These are phyloP conservation scores for Thecaphora frezii DNA, from an alignment of 1,284 basidiomycete genomes.

Conservation along the genomic window DNA sequence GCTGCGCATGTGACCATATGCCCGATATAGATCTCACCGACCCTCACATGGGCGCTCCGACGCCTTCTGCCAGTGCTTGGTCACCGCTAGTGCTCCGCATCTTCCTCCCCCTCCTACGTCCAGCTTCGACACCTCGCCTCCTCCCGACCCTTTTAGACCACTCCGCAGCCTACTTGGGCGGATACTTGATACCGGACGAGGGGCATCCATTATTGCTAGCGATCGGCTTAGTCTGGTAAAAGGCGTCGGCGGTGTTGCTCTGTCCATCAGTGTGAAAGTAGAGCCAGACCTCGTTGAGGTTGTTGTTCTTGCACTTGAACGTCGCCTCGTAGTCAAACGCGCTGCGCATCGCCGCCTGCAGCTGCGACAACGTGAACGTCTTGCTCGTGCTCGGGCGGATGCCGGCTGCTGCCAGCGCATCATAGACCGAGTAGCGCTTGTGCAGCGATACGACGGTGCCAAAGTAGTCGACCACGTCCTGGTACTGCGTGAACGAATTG, in stretches of 20 bases:
- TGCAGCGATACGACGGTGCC: conserved; percentile 22
- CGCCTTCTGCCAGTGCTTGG: no score
- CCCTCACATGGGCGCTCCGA: no score
- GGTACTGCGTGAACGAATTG: conserved; percentile 7
- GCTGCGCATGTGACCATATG: no score
- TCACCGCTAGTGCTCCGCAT: no score
- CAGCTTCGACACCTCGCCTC: no score
- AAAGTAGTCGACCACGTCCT: conserved; percentile 43
- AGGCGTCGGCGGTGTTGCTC: conserved; percentile 12
- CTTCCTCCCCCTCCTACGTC: no score
- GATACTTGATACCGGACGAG: conserved; percentile 15
- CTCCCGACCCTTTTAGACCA: no score
- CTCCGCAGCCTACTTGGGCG: no score
- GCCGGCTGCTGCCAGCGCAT: conserved; percentile 16
- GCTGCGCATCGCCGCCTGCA: conserved; percentile 10
- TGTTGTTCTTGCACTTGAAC: conserved; percentile 23
- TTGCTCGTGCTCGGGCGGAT: conserved; percentile 13
- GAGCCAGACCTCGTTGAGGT: conserved; percentile 32
- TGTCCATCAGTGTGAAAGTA: conserved; percentile 30
- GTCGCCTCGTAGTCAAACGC: conserved; percentile 21
- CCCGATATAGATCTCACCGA: no score
- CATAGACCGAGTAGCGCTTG: conserved; percentile 19
- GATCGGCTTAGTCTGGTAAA: conserved; percentile 20
- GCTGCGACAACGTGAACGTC: conserved; percentile 18
- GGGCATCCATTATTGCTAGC: conserved; percentile 27